A percentile compares a stretch with the other conserved stretches of the same genome.
These are phyloP conservation scores for Solanum hybrid DNA, from an alignment of 305 asterid genomes.

Conservation along the genomic window DNA sequence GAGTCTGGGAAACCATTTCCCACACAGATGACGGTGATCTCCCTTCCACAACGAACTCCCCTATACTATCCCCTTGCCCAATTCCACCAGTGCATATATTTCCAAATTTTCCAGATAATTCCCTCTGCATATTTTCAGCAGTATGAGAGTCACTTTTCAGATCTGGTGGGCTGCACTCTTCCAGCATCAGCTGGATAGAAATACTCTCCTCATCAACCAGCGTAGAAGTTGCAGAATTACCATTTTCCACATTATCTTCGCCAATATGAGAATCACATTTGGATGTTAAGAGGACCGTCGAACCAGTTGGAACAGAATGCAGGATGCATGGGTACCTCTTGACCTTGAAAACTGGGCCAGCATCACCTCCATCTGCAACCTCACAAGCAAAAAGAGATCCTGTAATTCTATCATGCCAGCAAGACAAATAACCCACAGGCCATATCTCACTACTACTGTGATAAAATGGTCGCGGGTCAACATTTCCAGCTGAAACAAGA, in stretches of 20 bases:
- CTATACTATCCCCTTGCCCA: slow-evolving; percentile 41
- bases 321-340: slow-evolving; percentile 71
- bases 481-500: slow-evolving; percentile 60
- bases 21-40: slow-evolving; percentile 61
- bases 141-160: slow-evolving; percentile 36
- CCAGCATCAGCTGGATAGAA: slow-evolving; percentile 57
- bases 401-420: slow-evolving; percentile 93
- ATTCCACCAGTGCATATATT: slow-evolving; percentile 16
- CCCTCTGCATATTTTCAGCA: slow-evolving; percentile 26
- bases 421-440: slow-evolving; percentile 83
- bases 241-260: slow-evolving; percentile 25
- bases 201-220: slow-evolving; percentile 55
- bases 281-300: slow-evolving; percentile 50
- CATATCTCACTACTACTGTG: slow-evolving; percentile 58
- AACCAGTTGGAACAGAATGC: slow-evolving; percentile 50
- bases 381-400: slow-evolving; percentile 85
- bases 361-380: slow-evolving; percentile 79
- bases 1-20: slow-evolving; percentile 55
- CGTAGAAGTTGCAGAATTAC: slow-evolving; percentile 26
- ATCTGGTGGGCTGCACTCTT: slow-evolving; percentile 58
- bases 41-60: slow-evolving; percentile 70
- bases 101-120: slow-evolving; percentile 28
- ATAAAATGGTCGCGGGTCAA: slow-evolving; percentile 73
- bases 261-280: slow-evolving; percentile 26
- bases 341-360: slow-evolving; percentile 70